A percentile compares a stretch with the other conserved stretches of the same genome.
Evolutionary conservation across 495 filamentous ascomycete genomes (phyloP).

Genomic region (Penicillium paradoxum): DNA sequence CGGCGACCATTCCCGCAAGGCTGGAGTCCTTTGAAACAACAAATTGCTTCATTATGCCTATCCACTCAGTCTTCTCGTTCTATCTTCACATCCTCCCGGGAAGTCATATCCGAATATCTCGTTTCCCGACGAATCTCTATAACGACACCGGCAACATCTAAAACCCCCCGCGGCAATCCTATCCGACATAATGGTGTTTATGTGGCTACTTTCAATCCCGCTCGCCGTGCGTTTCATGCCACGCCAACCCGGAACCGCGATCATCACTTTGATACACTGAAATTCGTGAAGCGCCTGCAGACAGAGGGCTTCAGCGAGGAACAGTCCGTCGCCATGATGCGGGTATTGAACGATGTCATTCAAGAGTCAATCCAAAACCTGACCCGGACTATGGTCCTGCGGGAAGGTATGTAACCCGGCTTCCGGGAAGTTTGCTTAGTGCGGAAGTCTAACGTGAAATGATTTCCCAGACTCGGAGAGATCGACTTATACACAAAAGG

Average conservation of each 20-base stretch:
- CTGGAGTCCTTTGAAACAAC: conserved; percentile 22
- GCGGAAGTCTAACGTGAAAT: not conserved
- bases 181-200: conserved; percentile 48
- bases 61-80: conserved; percentile 16
- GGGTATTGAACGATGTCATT: conserved; percentile 92
- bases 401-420: conserved; percentile 56
- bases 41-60: conserved; percentile 14
- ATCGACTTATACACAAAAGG: conserved; percentile 95
- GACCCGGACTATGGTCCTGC: conserved; percentile 97
- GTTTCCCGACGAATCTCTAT: conserved; percentile 21
- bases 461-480: conserved; percentile 44
- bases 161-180: conserved; percentile 24
- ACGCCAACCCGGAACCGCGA: conserved; percentile 58
- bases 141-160: conserved; percentile 8
- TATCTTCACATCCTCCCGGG: conserved; percentile 20
- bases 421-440: not conserved
- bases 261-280: conserved; percentile 97
- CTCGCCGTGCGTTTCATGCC: conserved; percentile 60
- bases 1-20: conserved; percentile 18
- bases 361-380: conserved; percentile 98
- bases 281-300: conserved; percentile 87
- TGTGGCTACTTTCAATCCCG: conserved; percentile 39
- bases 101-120: conserved; percentile 12
- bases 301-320: conserved; percentile 93
- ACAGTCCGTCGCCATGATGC: conserved; percentile 95